Evolutionary conservation across 1,284 basidiomycete species (phyloP), one percentile per base, ranked within the genome.

Genomic region (Sphagnurus paluster): DNA sequence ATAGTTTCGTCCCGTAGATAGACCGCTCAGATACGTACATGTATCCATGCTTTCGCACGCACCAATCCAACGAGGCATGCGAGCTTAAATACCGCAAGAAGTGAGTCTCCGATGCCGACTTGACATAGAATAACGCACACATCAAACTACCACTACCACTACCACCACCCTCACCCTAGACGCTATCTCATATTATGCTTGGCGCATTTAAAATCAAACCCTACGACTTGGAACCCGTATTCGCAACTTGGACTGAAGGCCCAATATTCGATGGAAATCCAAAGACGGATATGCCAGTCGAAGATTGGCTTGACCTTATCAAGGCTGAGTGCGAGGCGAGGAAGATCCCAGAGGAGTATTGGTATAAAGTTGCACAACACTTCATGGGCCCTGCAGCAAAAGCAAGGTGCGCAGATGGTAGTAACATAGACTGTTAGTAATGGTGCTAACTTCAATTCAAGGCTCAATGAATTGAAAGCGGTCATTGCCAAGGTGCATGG

Each of bases 291-390:
- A 67, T 68, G 26, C 68, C 80, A 0, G 79, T 88, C 35, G 77
- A 84, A 54, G 77, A 81, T 45, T 89, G 86, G 85, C 70, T 89
- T 41, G 70, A 77, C 39, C 65, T 75, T 53, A 83, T 89, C 63
- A 87, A 77, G 65, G 70, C 74, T 16, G 85, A 83, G 14, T 87
- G 86, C 54, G 58, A 75, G 42, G 74, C 82, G 55, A 77, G 81
- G 53, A 79, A 81, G 40, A 75, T 89, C 13, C 86, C 86, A 25
- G 77, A 83, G 61, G 84, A 87, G 55, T 87, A 76, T 64, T 88
- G 86, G 86, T 79, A 87, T 68, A 85, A 84, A 55, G 84, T 85
- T 42, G 86, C 76, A 13, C 84, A 86, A 57, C 78, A 82, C 57
- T 87, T 77, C 61, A 77, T 89, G 74, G 82, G 79, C 1, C 74